Conservation (phyloP, 139 green algal species). For the Gonium pectorale region DNA sequence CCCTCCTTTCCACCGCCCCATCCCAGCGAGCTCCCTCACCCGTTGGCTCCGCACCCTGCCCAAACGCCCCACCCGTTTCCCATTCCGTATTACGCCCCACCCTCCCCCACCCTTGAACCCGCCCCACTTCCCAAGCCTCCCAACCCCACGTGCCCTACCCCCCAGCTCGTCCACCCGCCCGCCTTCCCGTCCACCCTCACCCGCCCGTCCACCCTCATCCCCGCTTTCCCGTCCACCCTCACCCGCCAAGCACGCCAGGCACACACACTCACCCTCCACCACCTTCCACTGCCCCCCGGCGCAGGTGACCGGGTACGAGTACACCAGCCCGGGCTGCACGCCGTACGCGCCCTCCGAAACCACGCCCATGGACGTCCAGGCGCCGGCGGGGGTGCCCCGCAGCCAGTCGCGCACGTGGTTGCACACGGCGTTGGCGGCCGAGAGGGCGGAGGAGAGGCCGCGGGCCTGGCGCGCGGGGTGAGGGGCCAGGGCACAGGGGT, state of each 20-base stretch:
- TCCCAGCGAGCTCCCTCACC: too few relatives aligned
- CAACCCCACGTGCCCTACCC: too few relatives aligned
- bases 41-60: too few relatives aligned
- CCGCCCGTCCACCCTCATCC: background rate
- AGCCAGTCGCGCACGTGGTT: constrained; percentile 96
- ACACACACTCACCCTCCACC: constrained; percentile 73
- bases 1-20: too few relatives aligned
- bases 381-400: constrained; percentile 77
- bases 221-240: background rate
- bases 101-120: background rate
- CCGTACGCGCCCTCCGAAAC: constrained; percentile 87
- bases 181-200: background rate
- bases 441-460: constrained; percentile 88
- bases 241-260: background rate
- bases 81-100: too few relatives aligned
- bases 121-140: background rate
- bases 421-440: constrained; percentile 88
- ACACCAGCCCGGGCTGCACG: constrained; percentile 82
- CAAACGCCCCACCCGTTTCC: too few relatives aligned
- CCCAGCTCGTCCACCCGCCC: background rate
- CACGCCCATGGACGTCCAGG: constrained; percentile 87
- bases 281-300: constrained; percentile 87
- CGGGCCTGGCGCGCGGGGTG: constrained; percentile 65
- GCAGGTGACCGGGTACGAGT: constrained; percentile 93
- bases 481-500: background rate